Conservation (phyloP, 306 rosid species). For the Chamaecrista fasciculata region DNA sequence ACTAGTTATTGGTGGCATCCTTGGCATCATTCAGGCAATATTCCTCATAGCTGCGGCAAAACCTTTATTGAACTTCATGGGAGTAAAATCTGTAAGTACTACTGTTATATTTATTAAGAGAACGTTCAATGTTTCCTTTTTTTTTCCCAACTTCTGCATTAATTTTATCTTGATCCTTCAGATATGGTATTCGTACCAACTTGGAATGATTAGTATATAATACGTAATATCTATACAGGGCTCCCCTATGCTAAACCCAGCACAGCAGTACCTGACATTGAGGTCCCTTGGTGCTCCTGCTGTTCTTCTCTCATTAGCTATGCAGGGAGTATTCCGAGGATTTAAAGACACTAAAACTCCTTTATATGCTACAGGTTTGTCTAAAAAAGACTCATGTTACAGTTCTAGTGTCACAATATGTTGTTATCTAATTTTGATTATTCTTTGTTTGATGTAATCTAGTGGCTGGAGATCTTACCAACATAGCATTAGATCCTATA, state of each 20-base stretch:
- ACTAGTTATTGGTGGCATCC: constrained; percentile 72
- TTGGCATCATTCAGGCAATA: constrained; percentile 74
- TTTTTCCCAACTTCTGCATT: constrained; percentile 5
- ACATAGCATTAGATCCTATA: constrained; percentile 79
- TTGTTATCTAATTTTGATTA: constrained; percentile 23
- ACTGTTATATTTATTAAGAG: neutral
- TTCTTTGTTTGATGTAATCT: constrained; percentile 28
- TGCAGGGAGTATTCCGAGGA: constrained; percentile 97
- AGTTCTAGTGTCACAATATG: neutral
- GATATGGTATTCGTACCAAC: constrained; percentile 9
- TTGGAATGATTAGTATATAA: neutral
- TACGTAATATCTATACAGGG: constrained; percentile 48
- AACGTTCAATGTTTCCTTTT: neutral
- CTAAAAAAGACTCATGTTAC: constrained; percentile 17
- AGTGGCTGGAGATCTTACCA: constrained; percentile 90
- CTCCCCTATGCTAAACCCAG: constrained; percentile 80
- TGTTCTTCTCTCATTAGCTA: constrained; percentile 90
- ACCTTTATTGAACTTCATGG: constrained; percentile 88
- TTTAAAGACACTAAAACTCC: constrained; percentile 92
- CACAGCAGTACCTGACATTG: constrained; percentile 69
- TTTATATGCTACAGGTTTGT: constrained; percentile 81
- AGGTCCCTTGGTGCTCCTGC: constrained; percentile 98
- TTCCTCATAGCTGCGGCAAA: constrained; percentile 79
- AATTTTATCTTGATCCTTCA: neutral
- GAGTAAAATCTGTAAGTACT: constrained; percentile 67